phyloP scores from a whole-genome alignment of 495 filamentous ascomycete genomes.

The Penicillium turbatum region DNA sequence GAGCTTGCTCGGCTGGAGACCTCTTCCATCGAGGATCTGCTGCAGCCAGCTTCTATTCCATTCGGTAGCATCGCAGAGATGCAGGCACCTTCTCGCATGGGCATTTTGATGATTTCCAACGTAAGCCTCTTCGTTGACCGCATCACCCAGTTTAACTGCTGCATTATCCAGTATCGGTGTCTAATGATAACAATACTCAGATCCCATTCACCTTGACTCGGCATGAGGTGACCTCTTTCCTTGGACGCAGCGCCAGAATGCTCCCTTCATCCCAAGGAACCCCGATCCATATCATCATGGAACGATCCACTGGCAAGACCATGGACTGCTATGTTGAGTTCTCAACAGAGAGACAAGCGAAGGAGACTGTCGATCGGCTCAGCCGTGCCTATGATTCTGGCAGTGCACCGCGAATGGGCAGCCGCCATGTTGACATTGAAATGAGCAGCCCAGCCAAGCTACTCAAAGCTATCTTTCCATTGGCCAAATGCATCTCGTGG shows the following conservation, averaged over 20 bases:
- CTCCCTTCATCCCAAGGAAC: conserved; percentile 37
- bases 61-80: conserved; percentile 17
- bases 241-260: conserved; percentile 57
- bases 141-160: not conserved
- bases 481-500: conserved; percentile 62
- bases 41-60: not conserved
- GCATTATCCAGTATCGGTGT: not conserved
- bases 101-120: conserved; percentile 47
- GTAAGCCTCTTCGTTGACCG: conserved; percentile 29
- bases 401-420: conserved; percentile 54
- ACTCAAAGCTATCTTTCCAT: conserved; percentile 64
- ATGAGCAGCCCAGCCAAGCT: conserved; percentile 57
- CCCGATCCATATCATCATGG: conserved; percentile 80
- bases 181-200: conserved; percentile 30
- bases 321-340: conserved; percentile 75
- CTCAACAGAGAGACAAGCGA: conserved; percentile 48
- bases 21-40: not conserved
- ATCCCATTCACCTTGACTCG: conserved; percentile 66
- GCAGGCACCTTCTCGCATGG: conserved; percentile 23
- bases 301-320: conserved; percentile 71
- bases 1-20: not conserved
- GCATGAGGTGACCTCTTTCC: conserved; percentile 61
- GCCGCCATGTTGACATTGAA: conserved; percentile 59
- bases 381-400: conserved; percentile 42
- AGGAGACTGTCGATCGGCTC: conserved; percentile 33